Base-by-base conservation (phyloP, 768 basidiomycete genomes). In the Auriscalpium microsporum region DNA sequence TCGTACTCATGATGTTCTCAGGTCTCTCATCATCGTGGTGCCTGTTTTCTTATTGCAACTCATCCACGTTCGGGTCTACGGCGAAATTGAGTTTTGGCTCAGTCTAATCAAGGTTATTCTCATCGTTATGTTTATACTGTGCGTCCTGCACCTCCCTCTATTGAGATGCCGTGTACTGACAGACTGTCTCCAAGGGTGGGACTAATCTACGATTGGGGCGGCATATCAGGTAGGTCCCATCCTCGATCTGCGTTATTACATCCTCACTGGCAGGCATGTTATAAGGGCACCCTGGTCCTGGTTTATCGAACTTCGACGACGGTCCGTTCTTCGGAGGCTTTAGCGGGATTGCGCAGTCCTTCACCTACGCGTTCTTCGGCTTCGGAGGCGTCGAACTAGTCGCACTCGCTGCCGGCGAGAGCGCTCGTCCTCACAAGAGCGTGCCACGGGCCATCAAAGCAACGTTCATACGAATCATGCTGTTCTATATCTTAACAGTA, bases 381-480 rank as follows among this genome's bases (percentile, higher is more conserved):
- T 83, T 78, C 65, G 81, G 78, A 16, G 82, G 84, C 16, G 80
- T 86, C 34, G 85, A 86, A 61, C 75, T 89, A 10, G 84, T 87
- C 44, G 80, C 83, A 3, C 67, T 88, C 35, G 85, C 86, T n/a
- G 85, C 86, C 10, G 83, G 84, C 36, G 86, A 87, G 69, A 81
- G 81, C 7, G 75, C 75, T 47, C 76, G 75, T 60, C 86, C 86
- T 1, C 74, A 82, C 68, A 80, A 81, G 65, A 68, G 81, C 1
- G 78, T 87, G 33, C 84, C 84, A 3, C 69, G 73, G 0, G 86
- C 86, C 1, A 77, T 86, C 67, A 84, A 82, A 62, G 80, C 80
- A 38, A 85, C 84, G 0, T 86, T 86, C 69, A 73, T 82, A 71
- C 76, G 83, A 37, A 82, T 85, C 58, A 67, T 81, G 42, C 62